These are phyloP conservation scores for Murraya paniculata DNA, from an alignment of 345 rosid species.

Conservation along the genomic window DNA sequence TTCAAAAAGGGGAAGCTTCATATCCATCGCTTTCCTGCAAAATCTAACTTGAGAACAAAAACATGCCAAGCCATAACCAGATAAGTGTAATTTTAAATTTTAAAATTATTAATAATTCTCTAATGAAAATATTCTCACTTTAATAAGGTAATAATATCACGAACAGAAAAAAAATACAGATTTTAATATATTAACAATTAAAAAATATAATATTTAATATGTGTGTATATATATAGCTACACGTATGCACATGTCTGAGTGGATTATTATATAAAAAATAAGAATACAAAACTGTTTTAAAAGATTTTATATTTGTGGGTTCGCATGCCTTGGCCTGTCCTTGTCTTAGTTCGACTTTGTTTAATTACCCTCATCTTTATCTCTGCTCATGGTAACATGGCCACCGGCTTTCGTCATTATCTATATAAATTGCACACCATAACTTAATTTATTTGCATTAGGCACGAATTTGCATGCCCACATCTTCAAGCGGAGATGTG, in stretches of 20 bases:
- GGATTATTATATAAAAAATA: neutral
- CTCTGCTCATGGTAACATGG: slow-evolving; percentile 8
- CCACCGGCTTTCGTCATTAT: neutral
- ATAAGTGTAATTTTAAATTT: neutral
- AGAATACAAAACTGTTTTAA: neutral
- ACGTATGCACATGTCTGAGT: slow-evolving; percentile 22
- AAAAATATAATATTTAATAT: neutral
- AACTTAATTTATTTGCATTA: neutral
- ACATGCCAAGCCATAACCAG: neutral
- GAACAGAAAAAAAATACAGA: too few relatives aligned
- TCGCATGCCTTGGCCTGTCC: slow-evolving; percentile 7
- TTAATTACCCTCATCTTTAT: neutral
- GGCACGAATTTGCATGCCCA: neutral
- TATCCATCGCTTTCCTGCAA: slow-evolving; percentile 14
- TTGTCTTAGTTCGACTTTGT: neutral
- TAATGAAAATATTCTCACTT: too few relatives aligned
- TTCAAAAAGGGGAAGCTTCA: neutral
- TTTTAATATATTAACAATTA: neutral
- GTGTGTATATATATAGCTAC: neutral
- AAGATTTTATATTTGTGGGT: neutral
- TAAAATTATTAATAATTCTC: neutral
- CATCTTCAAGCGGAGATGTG: too few relatives aligned
- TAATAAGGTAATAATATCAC: too few relatives aligned
- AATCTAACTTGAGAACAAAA: neutral
- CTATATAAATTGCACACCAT: neutral